Evolutionary conservation across 306 rosid genomes (phyloP).

Genomic region (Benincasa hispida): DNA sequence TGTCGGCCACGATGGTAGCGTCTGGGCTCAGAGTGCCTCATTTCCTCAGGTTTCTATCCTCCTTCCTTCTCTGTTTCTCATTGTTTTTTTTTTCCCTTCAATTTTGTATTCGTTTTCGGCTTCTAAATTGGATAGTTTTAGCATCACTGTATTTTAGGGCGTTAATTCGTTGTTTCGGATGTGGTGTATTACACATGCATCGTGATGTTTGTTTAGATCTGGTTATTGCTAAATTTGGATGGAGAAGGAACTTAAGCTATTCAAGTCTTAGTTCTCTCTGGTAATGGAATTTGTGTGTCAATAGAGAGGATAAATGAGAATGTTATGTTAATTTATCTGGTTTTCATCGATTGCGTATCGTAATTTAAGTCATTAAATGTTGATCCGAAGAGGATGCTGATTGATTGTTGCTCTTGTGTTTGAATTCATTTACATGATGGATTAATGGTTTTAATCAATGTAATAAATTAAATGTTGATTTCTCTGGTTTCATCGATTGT

Average conservation of each 20-base stretch:
- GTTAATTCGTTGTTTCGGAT: not conserved
- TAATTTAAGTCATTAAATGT: not conserved
- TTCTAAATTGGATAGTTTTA: not conserved
- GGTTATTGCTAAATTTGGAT: not conserved
- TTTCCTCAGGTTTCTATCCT: constrained; percentile 54
- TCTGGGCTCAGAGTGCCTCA: constrained; percentile 82
- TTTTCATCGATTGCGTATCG: not conserved
- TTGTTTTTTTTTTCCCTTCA: too few species aligned
- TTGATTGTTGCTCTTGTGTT: not conserved
- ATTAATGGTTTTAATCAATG: too few species aligned
- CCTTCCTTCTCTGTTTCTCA: not conserved
- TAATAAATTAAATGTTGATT: too few species aligned
- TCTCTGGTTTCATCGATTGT: not conserved
- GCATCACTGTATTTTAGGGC: not conserved
- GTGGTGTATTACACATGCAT: not conserved
- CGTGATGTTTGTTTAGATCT: not conserved
- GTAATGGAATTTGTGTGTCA: not conserved
- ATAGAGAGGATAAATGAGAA: not conserved
- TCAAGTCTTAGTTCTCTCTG: not conserved
- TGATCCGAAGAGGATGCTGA: not conserved
- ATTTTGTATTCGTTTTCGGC: too few species aligned
- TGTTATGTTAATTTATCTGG: not conserved
- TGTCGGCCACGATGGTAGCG: constrained; percentile 63
- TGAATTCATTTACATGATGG: not conserved
- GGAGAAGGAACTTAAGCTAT: not conserved